Base-by-base conservation (phyloP, 148 eudicot genomes). In the Rhododendron ovatum region DNA sequence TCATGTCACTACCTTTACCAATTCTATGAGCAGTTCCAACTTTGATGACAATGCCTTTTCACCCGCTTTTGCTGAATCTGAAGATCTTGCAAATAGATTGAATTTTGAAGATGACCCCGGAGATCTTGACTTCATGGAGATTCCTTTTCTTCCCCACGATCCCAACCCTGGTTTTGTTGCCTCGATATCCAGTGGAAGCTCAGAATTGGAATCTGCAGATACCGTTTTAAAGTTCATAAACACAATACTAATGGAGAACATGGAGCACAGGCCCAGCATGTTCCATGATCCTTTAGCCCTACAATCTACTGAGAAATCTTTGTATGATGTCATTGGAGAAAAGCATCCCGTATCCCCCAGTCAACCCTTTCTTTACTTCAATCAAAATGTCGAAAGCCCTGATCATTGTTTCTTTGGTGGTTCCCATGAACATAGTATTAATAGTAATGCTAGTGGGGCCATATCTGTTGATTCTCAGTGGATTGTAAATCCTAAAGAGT, bases 241-340 rank as follows among this genome's bases (percentile, higher is more conserved):
- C 83, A 89, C 90, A 82, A 88, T 91, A 85, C 88, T 91, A 48
- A 85, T 90, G 88, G 93, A 91, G 86, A 80, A 90, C 83, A 86
- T 90, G 81, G 93, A 91, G 71, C 86, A 90, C 79, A 91, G 84
- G 87, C 91, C 90, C 39, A 84, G 91, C 65, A 86, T 91, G 91
- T 90, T 91, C 45, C 87, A 88, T 59, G 93, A 91, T 73, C 93
- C 93, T 39, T 91, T 91, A 51, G 91, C 92, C 78, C 83, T 91
- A 43, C 88, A 82, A 86, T 90, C 87, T 86, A 83, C 93, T n/a
- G 93, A 91, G 89, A 88, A 86, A 87, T 90, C 93, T 0, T 86
- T 91, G 5, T 91, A 90, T 80, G 91, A 90, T 39, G 90, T 77
- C 4, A 83, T 91, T 73, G 92, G 92, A 11, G 82, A 90, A 82